These are phyloP conservation scores for Chaetomium cochliodes DNA, from an alignment of 495 filamentous ascomycete genomes.

Conservation along the genomic window DNA sequence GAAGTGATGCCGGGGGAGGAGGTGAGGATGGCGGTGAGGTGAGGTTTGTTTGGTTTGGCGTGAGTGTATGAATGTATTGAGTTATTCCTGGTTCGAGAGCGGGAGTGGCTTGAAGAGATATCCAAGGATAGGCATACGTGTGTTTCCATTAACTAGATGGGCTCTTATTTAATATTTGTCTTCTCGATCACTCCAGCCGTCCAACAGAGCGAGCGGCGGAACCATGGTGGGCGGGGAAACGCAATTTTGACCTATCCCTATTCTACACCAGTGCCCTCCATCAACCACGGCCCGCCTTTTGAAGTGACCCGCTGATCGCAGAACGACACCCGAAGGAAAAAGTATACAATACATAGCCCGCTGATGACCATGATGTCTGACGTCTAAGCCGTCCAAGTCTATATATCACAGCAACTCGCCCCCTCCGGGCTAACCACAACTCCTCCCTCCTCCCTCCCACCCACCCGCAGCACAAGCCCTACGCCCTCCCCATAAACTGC, in stretches of 20 bases:
- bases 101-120: neutral
- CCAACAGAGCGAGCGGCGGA: too few species aligned
- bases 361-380: neutral
- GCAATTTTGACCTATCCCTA: neutral
- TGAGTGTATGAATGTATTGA: neutral
- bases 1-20: constrained; percentile 35
- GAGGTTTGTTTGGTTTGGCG: too few species aligned
- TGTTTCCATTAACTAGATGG: neutral
- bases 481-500: constrained; percentile 27
- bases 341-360: constrained; percentile 7
- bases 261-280: neutral
- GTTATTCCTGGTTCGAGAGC: neutral
- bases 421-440: neutral
- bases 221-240: neutral
- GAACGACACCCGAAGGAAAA: neutral
- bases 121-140: neutral
- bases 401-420: neutral
- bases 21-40: constrained; percentile 25
- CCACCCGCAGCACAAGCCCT: neutral
- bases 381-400: constrained; percentile 5
- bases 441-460: neutral
- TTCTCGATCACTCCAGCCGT: too few species aligned
- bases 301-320: too few species aligned
- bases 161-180: too few species aligned
- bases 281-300: neutral